phyloP scores from a whole-genome alignment of 2,329 filamentous ascomycete genomes.

The Ambrosiella xylebori region DNA sequence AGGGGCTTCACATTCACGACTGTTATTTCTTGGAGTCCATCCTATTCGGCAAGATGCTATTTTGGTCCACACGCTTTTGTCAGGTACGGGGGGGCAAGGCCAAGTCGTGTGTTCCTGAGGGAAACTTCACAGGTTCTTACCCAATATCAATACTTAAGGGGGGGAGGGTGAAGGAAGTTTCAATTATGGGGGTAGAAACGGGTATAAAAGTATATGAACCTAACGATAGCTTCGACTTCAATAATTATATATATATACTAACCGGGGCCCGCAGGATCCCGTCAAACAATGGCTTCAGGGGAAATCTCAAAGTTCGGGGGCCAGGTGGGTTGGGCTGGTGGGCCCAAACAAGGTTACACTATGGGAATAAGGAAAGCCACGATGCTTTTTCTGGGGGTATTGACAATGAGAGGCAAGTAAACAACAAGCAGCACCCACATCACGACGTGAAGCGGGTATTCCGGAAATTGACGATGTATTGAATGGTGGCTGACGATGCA shows the following conservation, averaged over 20 bases:
- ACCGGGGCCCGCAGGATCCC: neutral
- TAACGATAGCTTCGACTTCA: neutral
- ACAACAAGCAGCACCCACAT: neutral
- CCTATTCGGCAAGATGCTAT: neutral
- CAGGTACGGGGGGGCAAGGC: neutral
- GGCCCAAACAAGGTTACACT: neutral
- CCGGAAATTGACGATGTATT: neutral
- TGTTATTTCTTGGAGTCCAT: neutral
- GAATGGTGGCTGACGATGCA: neutral
- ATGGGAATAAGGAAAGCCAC: neutral
- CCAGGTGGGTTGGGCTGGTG: neutral
- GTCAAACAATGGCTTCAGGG: neutral
- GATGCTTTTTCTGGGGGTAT: too few relatives aligned
- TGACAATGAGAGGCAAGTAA: too few relatives aligned
- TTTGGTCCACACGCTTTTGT: neutral
- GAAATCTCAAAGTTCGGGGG: neutral
- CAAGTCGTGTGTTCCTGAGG: neutral
- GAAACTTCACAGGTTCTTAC: neutral
- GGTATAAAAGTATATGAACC: neutral
- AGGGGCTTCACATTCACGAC: neutral
- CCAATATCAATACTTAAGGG: neutral
- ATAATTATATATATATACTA: neutral
- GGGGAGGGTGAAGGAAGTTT: neutral
- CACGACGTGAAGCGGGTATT: neutral
- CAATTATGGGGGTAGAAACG: neutral